Percentiles rank a stretch among this genome's conserved stretches.
phyloP scores from a whole-genome alignment of 2,329 filamentous ascomycete species.

The Alternaria novae-zelandiae region DNA sequence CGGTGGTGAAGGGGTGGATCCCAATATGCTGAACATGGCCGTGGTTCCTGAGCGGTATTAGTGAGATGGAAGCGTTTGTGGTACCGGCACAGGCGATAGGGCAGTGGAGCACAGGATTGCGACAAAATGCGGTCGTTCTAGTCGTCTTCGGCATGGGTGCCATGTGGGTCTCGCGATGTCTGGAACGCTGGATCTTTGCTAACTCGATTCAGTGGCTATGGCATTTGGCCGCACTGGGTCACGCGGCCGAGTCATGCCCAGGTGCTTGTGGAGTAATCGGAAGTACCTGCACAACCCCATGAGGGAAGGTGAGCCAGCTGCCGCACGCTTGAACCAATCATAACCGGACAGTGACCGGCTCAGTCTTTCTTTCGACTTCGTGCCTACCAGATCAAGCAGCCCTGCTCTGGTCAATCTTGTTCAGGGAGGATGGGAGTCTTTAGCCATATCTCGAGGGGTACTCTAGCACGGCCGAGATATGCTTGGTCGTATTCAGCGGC shows the following conservation, averaged over 20 bases:
- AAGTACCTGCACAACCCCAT: not conserved
- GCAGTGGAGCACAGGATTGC: conserved; percentile 11
- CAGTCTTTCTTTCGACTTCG: not conserved
- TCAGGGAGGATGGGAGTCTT: not conserved
- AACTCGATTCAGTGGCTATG: not conserved
- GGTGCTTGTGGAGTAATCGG: not conserved
- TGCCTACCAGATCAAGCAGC: not conserved
- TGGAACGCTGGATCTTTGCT: not conserved
- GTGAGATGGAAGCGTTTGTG: conserved; percentile 21
- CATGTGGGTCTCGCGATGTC: not conserved
- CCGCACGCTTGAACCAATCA: not conserved
- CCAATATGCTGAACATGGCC: conserved; percentile 8
- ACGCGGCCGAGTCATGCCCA: not conserved
- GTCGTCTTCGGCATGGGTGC: conserved; percentile 18
- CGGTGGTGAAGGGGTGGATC: conserved; percentile 13
- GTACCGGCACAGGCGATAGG: conserved; percentile 20
- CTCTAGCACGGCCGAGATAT: not conserved
- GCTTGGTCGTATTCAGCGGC: not conserved
- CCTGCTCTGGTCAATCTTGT: not conserved
- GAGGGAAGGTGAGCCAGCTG: not conserved
- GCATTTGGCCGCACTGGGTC: not conserved
- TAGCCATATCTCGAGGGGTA: not conserved
- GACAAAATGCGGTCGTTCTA: conserved; percentile 18
- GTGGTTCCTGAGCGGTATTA: conserved; percentile 15
- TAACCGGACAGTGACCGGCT: not conserved